Evolutionary conservation across 768 basidiomycete species (phyloP).

Genomic region (Astraeus odoratus): DNA sequence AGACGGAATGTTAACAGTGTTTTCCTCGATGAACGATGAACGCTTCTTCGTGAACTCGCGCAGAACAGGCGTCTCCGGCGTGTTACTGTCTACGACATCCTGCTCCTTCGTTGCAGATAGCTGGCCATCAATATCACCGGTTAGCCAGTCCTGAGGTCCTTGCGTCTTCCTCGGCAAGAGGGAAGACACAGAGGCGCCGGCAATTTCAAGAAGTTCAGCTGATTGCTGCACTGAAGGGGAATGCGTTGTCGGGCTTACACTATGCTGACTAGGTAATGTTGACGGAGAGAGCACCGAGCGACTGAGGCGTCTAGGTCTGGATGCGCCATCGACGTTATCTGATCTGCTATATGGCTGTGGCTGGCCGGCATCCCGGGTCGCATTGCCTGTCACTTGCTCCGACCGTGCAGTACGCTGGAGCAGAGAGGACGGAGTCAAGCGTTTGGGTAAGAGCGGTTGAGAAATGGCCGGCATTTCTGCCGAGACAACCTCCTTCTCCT

Average conservation of each 20-base stretch:
- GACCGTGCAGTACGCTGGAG: constrained; percentile 41
- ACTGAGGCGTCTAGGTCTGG: constrained; percentile 12
- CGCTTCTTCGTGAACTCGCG: constrained; percentile 71
- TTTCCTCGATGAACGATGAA: constrained; percentile 56
- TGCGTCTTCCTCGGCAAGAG: constrained; percentile 14
- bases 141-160: constrained; percentile 62
- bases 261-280: constrained; percentile 43
- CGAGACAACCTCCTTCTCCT: constrained; percentile 17
- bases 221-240: constrained; percentile 12
- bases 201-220: constrained; percentile 15
- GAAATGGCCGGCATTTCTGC: constrained; percentile 19
- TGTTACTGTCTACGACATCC: constrained; percentile 9
- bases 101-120: constrained; percentile 14
- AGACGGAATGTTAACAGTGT: constrained; percentile 19
- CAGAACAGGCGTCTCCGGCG: constrained; percentile 40
- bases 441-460: constrained; percentile 15
- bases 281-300: constrained; percentile 30
- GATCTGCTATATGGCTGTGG: constrained; percentile 7
- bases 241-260: constrained; percentile 42
- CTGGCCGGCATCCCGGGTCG: constrained; percentile 37
- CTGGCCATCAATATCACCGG: constrained; percentile 52
- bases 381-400: constrained; percentile 48
- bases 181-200: constrained; percentile 5
- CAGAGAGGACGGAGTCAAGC: constrained; percentile 6
- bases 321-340: constrained; percentile 12